Conservation (phyloP, 257 asterid genomes). For the Avicennia marina region DNA sequence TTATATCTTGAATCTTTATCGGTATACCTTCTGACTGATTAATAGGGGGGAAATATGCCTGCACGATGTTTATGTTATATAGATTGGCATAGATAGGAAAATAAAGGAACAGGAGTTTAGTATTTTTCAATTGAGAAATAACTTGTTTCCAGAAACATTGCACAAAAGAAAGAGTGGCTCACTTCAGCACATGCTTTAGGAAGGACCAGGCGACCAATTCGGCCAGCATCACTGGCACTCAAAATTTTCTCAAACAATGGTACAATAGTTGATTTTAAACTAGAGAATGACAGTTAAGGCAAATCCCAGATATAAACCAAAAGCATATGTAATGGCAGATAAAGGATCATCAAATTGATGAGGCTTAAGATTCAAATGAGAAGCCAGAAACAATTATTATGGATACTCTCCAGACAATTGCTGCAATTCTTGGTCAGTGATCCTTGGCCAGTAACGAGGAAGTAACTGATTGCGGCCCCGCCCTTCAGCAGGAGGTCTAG, state of each 20-base stretch:
- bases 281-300: slow-evolving; percentile 47
- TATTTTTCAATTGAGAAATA: background rate
- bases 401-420: slow-evolving; percentile 98
- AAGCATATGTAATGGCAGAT: background rate
- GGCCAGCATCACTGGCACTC: slow-evolving; percentile 99
- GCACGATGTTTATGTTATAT: slow-evolving; percentile 14
- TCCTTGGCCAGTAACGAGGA: slow-evolving; percentile 99
- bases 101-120: background rate
- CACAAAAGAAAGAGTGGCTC: slow-evolving; percentile 22
- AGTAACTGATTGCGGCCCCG: slow-evolving; percentile 88
- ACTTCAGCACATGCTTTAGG: slow-evolving; percentile 99
- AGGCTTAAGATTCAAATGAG: background rate
- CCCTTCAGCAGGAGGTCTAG: slow-evolving; percentile 93
- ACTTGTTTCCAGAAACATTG: background rate
- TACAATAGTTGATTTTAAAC: slow-evolving; percentile 72
- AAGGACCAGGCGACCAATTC: slow-evolving; percentile 95
- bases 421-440: slow-evolving; percentile 91
- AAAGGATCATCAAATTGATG: slow-evolving; percentile 1
- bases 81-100: background rate
- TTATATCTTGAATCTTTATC: slow-evolving; percentile 85
- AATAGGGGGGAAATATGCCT: slow-evolving; percentile 92
- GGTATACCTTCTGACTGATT: slow-evolving; percentile 96
- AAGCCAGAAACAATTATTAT: background rate
- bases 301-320: slow-evolving; percentile 5
- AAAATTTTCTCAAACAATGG: slow-evolving; percentile 95